phyloP scores from a whole-genome alignment of 1,139 yeast species.

The Suhomyces guaymorum region DNA sequence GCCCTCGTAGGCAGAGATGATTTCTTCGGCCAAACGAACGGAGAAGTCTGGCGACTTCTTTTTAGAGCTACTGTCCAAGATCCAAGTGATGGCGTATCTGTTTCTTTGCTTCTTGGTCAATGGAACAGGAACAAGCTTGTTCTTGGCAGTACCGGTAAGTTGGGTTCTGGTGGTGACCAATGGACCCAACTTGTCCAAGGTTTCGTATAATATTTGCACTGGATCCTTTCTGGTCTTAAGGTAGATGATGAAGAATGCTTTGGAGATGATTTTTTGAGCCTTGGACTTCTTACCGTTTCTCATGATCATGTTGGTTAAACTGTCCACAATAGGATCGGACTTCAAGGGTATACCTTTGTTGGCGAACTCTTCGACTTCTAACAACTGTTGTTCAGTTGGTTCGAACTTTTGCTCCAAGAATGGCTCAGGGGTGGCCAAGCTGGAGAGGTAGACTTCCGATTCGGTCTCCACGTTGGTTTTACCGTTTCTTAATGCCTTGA shows the following conservation, averaged over 20 bases:
- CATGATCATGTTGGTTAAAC: constrained; percentile 87
- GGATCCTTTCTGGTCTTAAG: constrained; percentile 76
- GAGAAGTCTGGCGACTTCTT: constrained; percentile 80
- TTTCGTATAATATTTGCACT: constrained; percentile 66
- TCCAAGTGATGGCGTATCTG: constrained; percentile 88
- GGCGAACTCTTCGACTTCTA: constrained; percentile 51
- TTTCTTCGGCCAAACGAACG: constrained; percentile 89
- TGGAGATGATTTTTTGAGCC: constrained; percentile 72
- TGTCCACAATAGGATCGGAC: constrained; percentile 70
- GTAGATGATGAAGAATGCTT: constrained; percentile 80
- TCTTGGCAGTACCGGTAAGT: constrained; percentile 85
- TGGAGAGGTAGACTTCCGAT: constrained; percentile 46
- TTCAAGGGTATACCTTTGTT: constrained; percentile 60
- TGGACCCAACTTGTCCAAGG: constrained; percentile 84
- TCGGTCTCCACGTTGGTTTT: constrained; percentile 35
- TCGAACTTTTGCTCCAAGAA: constrained; percentile 43
- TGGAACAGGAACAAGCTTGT: constrained; percentile 78
- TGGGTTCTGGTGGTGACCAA: constrained; percentile 74
- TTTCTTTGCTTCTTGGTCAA: constrained; percentile 78
- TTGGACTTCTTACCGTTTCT: constrained; percentile 84
- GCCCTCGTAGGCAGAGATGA: constrained; percentile 74
- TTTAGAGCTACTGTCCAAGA: constrained; percentile 77
- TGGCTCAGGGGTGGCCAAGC: constrained; percentile 37
- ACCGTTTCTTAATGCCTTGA: constrained; percentile 55
- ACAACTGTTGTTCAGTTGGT: constrained; percentile 63